A percentile compares a stretch with the other conserved stretches of the same genome.
Conservation (phyloP, 1,139 yeast species). For the Protomyces macrosporus region DNA sequence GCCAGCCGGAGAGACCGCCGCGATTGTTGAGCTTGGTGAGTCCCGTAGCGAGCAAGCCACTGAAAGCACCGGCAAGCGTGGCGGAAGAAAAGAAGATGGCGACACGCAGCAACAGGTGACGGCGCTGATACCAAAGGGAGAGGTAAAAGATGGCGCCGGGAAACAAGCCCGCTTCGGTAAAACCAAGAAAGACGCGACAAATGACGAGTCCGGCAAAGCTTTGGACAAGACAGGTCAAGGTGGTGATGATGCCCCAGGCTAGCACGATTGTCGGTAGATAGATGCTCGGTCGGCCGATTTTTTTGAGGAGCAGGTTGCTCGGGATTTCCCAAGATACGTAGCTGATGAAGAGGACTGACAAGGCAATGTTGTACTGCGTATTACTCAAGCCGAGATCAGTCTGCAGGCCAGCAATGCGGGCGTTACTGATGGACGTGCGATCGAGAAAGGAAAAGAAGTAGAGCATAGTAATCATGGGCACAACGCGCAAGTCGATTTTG, state of each 20-base stretch:
- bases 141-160: constrained; percentile 46
- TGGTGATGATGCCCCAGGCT: constrained; percentile 52
- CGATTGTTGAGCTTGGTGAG: neutral
- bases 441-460: constrained; percentile 55
- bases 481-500: constrained; percentile 51
- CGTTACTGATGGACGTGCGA: constrained; percentile 58
- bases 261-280: constrained; percentile 51
- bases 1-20: constrained; percentile 47
- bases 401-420: constrained; percentile 55
- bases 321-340: constrained; percentile 59
- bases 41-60: constrained; percentile 33
- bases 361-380: constrained; percentile 49
- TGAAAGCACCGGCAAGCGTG: constrained; percentile 37
- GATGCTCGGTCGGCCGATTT: constrained; percentile 48
- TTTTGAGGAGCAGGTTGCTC: constrained; percentile 46
- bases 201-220: constrained; percentile 42
- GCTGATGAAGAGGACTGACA: constrained; percentile 57
- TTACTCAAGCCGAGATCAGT: constrained; percentile 49
- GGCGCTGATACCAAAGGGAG: constrained; percentile 39
- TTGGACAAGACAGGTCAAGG: constrained; percentile 43
- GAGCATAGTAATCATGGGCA: constrained; percentile 53
- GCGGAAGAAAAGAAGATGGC: constrained; percentile 51
- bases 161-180: constrained; percentile 56
- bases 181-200: constrained; percentile 51
- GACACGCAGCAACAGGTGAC: constrained; percentile 47